Base-by-base conservation (phyloP, 2,329 filamentous ascomycete species). In the Phyllosticta capitalensis region DNA sequence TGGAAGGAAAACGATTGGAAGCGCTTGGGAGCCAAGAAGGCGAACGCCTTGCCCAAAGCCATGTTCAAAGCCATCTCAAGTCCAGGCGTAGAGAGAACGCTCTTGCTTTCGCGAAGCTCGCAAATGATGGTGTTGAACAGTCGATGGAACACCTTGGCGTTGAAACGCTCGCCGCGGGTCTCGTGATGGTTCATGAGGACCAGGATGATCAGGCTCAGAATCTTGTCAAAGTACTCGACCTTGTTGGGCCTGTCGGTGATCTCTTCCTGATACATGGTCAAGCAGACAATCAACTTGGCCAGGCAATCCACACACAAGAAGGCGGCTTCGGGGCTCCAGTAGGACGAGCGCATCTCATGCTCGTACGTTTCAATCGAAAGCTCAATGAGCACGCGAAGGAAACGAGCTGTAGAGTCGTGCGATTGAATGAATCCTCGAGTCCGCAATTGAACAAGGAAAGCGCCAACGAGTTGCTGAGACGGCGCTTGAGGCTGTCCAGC, bases 121-220 rank as follows among this genome's bases (percentile, higher is more conserved):
- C 88, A 89, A 4, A 99, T 80, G 54, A 96, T 80, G 67, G 88
- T 82, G 0, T 90, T 92, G 69, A 96, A 88, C 50, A 99, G 80
- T 52, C 92, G 86, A 81, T 92, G 94, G 78, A 96, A 97, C 28
- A 95, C 86, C 63, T 90, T 86, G 68, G 92, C 88, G 67, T 90
- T 92, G 77, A 95, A 92, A 48, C 81, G 82, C 58, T 96, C 91
- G 3, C 85, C 88, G 52, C 87, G 84, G 72, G 86, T 89, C 59
- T 88, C 81, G 67, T 95, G 87, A 69, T 97, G 90, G 66, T 94
- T 86, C 71, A 89, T 92, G 62, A 96, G 80, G 3, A 96, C 82
- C 60, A 99, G 76, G 3, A 90, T 83, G 33, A 90, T 78, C n/a
- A 96, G 76, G 6, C 87, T 84, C 49, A 96, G 75, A 56, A 92